Evolutionary conservation across 768 basidiomycete species (phyloP), one percentile per base, ranked within the genome.

Genomic region (Steccherinum ochraceum): DNA sequence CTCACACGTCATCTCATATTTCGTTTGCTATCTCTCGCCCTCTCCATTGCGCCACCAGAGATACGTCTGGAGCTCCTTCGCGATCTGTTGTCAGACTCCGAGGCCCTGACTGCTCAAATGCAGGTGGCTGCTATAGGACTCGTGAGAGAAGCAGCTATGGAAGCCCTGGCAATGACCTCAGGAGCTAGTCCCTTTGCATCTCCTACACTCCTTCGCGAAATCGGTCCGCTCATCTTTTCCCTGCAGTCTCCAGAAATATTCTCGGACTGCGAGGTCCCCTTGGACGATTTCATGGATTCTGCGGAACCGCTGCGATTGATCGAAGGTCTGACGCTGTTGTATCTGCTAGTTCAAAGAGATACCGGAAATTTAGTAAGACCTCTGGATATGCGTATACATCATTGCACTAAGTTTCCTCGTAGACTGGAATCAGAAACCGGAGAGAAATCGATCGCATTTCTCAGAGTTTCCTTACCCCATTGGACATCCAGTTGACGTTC

Each of bases 241-340:
- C 73, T 82, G 0, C 72, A 76, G 50, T 80, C 84, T 0, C 70
- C 73, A 0, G 77, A 79, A 52, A 63, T 82, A 35, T 35, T 35
- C 13, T 49, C 59, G 3, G 53, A 62, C 10, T 43, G 24, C 12
- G 46, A 48, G 19, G 18, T 58, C 21, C 63, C 65, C 12, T 61
- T 75, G 0, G 57, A 76, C 4, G 64, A 71, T 12, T 76, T 78
- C 35, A 69, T 88, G 13, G 67, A 76, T 21, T 78, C 77, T 0
- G 66, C 75, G 7, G 88, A 89, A 58, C 69, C 80, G n/a, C 58
- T 73, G 19, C 71, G 88, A 40, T 68, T 91, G 20, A 72, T 77
- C 0, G 86, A 89, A 54, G 81, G 77, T 54, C 67, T 91, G 4
- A 78, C 79, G 16, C 72, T 89, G 46, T 86, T 84, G 60, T 89